Evolutionary conservation across 176 grass and related monocot genomes (phyloP), one percentile per base, ranked within the genome.

Genomic region (Canna indica): DNA sequence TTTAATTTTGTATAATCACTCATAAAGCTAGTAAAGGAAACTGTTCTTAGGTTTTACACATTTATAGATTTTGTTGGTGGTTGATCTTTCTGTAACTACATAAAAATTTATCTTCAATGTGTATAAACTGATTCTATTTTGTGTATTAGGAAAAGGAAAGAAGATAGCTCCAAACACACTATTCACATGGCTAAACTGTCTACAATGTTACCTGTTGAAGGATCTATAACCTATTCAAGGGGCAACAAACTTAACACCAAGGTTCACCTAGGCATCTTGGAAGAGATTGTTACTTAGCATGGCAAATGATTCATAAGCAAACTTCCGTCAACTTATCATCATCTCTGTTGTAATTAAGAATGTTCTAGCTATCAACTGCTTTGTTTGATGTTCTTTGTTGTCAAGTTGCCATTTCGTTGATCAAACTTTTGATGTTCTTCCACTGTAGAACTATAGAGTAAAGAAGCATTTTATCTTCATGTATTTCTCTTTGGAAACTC

Each of bases 61-160:
- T 33, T 4, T 63, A 1, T 63, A n/a, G n/a, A n/a, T n/a, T n/a
- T n/a, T n/a, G n/a, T n/a, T n/a, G n/a, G n/a, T n/a, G n/a, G n/a
- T 64, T 34, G 15, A 14, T 34, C 5, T 33, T 4, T 17, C 35
- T 17, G 14, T 34, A 64, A 17, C 11, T n/a, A n/a, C n/a, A n/a
- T n/a, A n/a, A n/a, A 45, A 48, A 50, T 33, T 30, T 54, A 7
- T 32, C 18, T 53, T 32, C 16, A 53, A 20, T 12, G 11, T 36
- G 17, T 4, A 32, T 45, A 71, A 32, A 7, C 22, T 20, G 41
- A 44, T 32, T 35, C 28, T 27, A 28, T 73, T 20, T 25, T 60
- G 14, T 36, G 29, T 57, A 69, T 68, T 77, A 99, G 94, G 69
- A 90, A 93, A 88, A 88, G 82, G 77, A 99, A 93, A 47, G 50